Conservation (phyloP, 192 early-diverging fungal genomes). For the Backusella sp. region DNA sequence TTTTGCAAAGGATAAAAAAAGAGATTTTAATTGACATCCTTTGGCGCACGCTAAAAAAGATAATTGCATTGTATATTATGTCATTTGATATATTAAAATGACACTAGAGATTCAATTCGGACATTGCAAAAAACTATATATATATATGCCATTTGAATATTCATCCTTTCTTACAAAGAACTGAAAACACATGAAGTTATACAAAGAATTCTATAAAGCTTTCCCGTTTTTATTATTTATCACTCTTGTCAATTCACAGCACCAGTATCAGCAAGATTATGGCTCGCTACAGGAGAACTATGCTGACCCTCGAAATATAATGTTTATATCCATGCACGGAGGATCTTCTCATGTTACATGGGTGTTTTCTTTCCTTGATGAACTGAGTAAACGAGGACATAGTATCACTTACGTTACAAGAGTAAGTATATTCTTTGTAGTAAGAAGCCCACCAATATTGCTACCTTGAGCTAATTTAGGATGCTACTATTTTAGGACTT, state of each 20-base stretch:
- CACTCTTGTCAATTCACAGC: not conserved
- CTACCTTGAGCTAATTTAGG: not conserved
- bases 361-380: slow-evolving; percentile 22
- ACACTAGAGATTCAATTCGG: not conserved
- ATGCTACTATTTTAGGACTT: not conserved
- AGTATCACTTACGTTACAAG: slow-evolving; percentile 14
- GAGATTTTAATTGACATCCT: not conserved
- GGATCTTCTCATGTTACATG: slow-evolving; percentile 28
- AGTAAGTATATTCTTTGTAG: not conserved
- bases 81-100: not conserved
- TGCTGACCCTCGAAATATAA: not conserved
- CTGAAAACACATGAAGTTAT: not conserved
- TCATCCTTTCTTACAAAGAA: not conserved
- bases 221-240: not conserved
- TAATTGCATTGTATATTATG: not conserved
- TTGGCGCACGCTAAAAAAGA: not conserved
- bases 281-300: not conserved
- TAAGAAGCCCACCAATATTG: not conserved
- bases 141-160: not conserved
- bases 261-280: not conserved
- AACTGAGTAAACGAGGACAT: slow-evolving; percentile 19
- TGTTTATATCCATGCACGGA: not conserved
- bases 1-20: not conserved
- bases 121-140: not conserved
- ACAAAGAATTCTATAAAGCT: not conserved